Evolutionary conservation across 2,329 filamentous ascomycete genomes (phyloP), one percentile per base, ranked within the genome.

Genomic region (Microcyclospora pomicola): DNA sequence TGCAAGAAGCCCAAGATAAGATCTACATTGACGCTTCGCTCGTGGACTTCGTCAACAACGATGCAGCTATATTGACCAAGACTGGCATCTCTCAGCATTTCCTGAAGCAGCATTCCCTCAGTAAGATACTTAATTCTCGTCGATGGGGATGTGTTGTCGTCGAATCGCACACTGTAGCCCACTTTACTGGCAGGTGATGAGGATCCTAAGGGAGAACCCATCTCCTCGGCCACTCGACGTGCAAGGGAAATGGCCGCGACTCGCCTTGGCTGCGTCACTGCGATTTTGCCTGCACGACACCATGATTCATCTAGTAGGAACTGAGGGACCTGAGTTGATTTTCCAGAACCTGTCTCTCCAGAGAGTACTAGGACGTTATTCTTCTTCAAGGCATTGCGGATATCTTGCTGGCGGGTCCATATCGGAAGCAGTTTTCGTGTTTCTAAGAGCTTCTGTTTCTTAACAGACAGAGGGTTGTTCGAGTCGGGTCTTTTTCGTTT

Each of bases 11-110:
- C 91, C 16, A 92, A 68, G 9, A 95, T 69, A 16, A 98, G 63
- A 62, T 98, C 91, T 6, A 95, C 88, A 56, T 96, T 92, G 15
- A 96, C 75, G 48, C 87, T 93, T 49, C 91, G 72, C 64, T 98
- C 91, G 64, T 98, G 91, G 10, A 98, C 91, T 59, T 98, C 91
- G 60, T 98, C 91, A 6, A 98, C 84, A 13, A 98, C 72, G 1
- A 98, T 71, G 3, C 81, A 86, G 52, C 85, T 93, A 56, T 98
- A 98, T 54, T 83, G 77, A 27, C 72, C 74, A 53, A 98, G 68
- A 52, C 78, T 70, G 1, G 84, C 83, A 58, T 98, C 91, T 37
- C 80, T 73, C 42, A 98, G 61, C 60, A 98, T 80, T 60, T 98
- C 92, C 58, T 96, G 87, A 11, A 98, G 68, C 36, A 98, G 68